These are phyloP conservation scores for Metrosideros polymorpha DNA, from an alignment of 441 rosid species.

Conservation along the genomic window DNA sequence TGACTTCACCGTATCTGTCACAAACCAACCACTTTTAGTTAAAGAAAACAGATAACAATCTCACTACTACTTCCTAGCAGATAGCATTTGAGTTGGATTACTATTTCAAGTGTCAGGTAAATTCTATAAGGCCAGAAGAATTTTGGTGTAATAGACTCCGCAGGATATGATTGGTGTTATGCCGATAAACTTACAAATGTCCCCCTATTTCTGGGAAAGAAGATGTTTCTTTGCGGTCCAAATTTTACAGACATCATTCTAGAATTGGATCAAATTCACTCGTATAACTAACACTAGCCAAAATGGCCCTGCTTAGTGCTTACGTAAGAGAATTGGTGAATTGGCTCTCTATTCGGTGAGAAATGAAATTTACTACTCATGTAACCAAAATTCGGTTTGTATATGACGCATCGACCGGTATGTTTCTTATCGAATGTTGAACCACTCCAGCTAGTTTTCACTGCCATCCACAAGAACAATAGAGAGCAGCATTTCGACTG, in stretches of 20 bases:
- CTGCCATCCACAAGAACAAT: neutral
- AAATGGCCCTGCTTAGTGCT: neutral
- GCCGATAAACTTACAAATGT: neutral
- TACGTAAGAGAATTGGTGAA: neutral
- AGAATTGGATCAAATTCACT: neutral
- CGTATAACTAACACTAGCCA: neutral
- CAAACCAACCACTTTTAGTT: neutral
- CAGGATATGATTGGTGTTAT: neutral
- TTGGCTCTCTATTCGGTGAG: neutral
- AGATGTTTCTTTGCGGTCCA: neutral
- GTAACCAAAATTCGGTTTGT: neutral
- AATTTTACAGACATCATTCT: neutral
- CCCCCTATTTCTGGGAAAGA: neutral
- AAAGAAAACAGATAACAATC: neutral
- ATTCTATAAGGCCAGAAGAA: neutral
- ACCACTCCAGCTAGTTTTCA: neutral
- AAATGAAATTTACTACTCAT: neutral
- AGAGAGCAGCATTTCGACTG: neutral
- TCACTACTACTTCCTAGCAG: neutral
- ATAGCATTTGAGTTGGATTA: rapidly evolving
- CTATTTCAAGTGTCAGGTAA: rapidly evolving
- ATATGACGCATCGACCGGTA: too few species aligned
- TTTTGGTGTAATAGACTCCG: rapidly evolving
- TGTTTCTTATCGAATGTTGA: neutral
- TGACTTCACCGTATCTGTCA: neutral